Evolutionary conservation across 345 rosid species (phyloP).

Genomic region (Angophora floribunda): DNA sequence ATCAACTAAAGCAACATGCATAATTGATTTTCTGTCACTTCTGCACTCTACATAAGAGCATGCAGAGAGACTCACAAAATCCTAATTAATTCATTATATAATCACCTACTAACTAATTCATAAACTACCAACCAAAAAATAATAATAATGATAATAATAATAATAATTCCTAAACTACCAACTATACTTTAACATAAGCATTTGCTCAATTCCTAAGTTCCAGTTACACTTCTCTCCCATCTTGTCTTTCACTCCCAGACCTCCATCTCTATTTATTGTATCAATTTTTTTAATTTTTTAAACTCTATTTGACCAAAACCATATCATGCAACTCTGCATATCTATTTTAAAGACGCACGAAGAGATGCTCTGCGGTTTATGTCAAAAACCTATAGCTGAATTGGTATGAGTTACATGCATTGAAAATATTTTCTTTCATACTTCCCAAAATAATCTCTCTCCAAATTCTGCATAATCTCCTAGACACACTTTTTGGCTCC

Average conservation of each 20-base stretch:
- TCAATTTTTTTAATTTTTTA: too few relatives aligned
- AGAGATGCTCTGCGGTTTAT: background rate
- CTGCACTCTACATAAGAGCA: background rate
- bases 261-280: background rate
- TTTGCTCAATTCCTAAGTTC: background rate
- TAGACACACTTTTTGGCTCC: background rate
- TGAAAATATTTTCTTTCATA: background rate
- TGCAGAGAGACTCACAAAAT: background rate
- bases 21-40: background rate
- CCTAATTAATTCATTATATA: background rate
- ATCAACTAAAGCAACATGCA: background rate
- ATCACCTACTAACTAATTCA: background rate
- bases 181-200: background rate
- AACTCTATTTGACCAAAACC: background rate
- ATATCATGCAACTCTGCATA: background rate
- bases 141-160: too few relatives aligned
- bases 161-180: background rate
- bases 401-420: background rate
- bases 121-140: too few relatives aligned
- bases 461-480: background rate
- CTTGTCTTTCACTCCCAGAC: background rate
- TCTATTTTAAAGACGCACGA: background rate
- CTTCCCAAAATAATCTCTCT: background rate
- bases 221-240: background rate
- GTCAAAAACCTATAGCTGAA: background rate